Evolutionary conservation across 805 yeast species (phyloP).

Genomic region (Wickerhamiella bombiphila): DNA sequence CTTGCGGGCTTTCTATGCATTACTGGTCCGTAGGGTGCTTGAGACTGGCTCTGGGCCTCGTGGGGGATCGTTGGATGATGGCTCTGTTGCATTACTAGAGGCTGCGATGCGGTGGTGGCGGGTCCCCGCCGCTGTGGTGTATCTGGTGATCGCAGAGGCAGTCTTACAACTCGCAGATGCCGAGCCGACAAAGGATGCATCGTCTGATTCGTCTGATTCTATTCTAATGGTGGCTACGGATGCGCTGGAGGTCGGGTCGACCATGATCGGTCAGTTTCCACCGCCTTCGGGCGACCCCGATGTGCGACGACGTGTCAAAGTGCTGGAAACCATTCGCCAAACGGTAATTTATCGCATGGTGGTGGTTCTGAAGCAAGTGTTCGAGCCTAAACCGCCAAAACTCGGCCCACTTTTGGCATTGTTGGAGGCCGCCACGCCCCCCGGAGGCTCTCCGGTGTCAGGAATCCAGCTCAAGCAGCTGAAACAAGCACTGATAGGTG

Average conservation of each 20-base stretch:
- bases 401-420: conserved; percentile 39
- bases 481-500: conserved; percentile 24
- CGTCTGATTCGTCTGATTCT: background rate
- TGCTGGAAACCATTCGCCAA: conserved; percentile 30
- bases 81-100: conserved; percentile 29
- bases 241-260: background rate
- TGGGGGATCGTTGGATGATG: conserved; percentile 27
- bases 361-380: conserved; percentile 25
- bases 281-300: background rate
- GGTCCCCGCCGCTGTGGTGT: conserved; percentile 18
- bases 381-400: conserved; percentile 36
- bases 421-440: conserved; percentile 26
- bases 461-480: conserved; percentile 31
- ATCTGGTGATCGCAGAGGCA: background rate
- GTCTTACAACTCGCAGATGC: background rate
- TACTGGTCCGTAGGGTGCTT: conserved; percentile 31
- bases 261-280: background rate
- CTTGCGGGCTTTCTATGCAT: conserved; percentile 29
- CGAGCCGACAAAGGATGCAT: background rate
- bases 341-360: conserved; percentile 34
- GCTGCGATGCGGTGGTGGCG: conserved; percentile 46
- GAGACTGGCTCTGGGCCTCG: conserved; percentile 22
- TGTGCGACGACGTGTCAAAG: background rate
- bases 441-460: conserved; percentile 29
- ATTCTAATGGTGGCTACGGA: background rate